A percentile compares a stretch with the other conserved stretches of the same genome.
These are phyloP conservation scores for Bacidia rubella DNA, from an alignment of 495 filamentous ascomycete genomes.

Conservation along the genomic window DNA sequence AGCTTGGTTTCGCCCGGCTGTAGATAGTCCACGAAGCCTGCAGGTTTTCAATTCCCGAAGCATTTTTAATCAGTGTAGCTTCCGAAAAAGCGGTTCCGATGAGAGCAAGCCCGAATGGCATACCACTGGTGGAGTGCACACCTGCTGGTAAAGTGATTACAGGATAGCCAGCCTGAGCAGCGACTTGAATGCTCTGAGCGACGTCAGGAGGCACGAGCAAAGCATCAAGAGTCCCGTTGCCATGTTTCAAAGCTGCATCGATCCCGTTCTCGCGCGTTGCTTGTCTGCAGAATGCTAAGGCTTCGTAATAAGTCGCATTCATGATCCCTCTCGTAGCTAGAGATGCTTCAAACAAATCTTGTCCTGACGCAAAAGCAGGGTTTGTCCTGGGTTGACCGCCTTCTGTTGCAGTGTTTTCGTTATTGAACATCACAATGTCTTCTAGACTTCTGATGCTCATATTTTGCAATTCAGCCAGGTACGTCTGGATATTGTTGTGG, in stretches of 20 bases:
- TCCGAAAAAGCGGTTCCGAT: slow-evolving; percentile 56
- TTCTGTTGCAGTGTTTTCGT: slow-evolving; percentile 50
- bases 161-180: slow-evolving; percentile 49
- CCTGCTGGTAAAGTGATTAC: slow-evolving; percentile 55
- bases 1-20: slow-evolving; percentile 35
- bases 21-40: slow-evolving; percentile 26
- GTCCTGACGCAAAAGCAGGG: slow-evolving; percentile 56
- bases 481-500: slow-evolving; percentile 57
- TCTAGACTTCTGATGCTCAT: slow-evolving; percentile 49
- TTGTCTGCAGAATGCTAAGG: slow-evolving; percentile 44
- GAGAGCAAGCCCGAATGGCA: slow-evolving; percentile 57
- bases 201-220: slow-evolving; percentile 56
- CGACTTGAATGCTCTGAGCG: slow-evolving; percentile 44
- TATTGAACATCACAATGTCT: slow-evolving; percentile 54
- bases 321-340: slow-evolving; percentile 42
- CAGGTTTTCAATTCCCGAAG: slow-evolving; percentile 57
- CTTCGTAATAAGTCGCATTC: slow-evolving; percentile 53
- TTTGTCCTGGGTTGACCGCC: slow-evolving; percentile 48
- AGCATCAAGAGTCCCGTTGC: slow-evolving; percentile 37
- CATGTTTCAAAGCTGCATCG: slow-evolving; percentile 45
- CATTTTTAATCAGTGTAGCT: slow-evolving; percentile 45
- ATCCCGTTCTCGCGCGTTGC: slow-evolving; percentile 51
- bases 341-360: slow-evolving; percentile 53
- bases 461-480: slow-evolving; percentile 51
- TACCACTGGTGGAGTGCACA: slow-evolving; percentile 37